Base-by-base conservation (phyloP, 352 stramenopile genomes). In the Phytopythium delawarense region DNA sequence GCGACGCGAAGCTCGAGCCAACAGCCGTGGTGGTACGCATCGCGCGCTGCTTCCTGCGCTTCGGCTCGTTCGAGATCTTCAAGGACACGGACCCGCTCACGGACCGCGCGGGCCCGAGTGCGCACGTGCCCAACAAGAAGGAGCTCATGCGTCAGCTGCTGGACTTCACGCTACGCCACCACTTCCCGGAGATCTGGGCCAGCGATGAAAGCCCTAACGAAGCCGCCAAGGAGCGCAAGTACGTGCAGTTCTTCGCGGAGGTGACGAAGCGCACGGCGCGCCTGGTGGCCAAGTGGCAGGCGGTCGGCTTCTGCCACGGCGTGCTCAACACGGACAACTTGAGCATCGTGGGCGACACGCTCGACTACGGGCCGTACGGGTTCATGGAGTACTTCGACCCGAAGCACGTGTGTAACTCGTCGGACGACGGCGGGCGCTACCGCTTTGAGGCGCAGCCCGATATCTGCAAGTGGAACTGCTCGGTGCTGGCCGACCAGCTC, bases 1-100 rank as follows among this genome's bases (percentile, higher is more conserved):
- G 88, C 48, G 84, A 96, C 64, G 74, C 81, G 32, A 83, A 89
- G 35, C 67, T 83, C 52, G 91, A 98, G 67, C 87, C 81, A 2
- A 88, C 80, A 0, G 88, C 89, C 21, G 89, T 96, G 16, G 82
- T 97, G 12, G 77, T 89, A 49, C 81, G 96, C 60, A 88, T 99
- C 39, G 92, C 94, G 1, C 79, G 87, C 20, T 97, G 75, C 50
- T 99, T 99, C 65, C 64, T 98, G 7, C 81, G 97, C 45, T 96
- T 99, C 64, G 97, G 97, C 25, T 97, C 93, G 66, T 96, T 99
- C 53, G 96, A 99, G 75, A 87, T 99, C 62, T 98, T 98, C 74
- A 97, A 96, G 61, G 64, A 76, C 12, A 74, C 71, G 44, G 88
- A 97, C 56, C 34, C 72, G 3, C 57, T 73, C 25, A 92, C 86